Evolutionary conservation across 495 filamentous ascomycete species (phyloP).

Genomic region (Bacidia gigantensis): DNA sequence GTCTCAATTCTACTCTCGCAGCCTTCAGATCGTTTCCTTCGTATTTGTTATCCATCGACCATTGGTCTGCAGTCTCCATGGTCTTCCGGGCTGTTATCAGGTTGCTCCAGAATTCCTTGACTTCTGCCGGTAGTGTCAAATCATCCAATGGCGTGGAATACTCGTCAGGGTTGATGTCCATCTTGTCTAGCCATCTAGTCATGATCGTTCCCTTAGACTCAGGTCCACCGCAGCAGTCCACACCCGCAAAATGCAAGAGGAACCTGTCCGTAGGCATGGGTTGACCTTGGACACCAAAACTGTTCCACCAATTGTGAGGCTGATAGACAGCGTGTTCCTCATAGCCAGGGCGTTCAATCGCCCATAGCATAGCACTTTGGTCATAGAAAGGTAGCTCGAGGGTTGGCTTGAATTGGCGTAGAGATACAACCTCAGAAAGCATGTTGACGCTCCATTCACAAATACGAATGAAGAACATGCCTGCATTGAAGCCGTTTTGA

Average conservation of each 20-base stretch:
- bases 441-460: constrained; percentile 28
- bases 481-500: constrained; percentile 24
- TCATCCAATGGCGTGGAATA: constrained; percentile 4
- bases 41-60: background rate
- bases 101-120: constrained; percentile 4
- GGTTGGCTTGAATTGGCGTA: constrained; percentile 21
- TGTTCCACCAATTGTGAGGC: constrained; percentile 31
- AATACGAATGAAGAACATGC: constrained; percentile 27
- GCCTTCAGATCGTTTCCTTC: constrained; percentile 1
- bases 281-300: constrained; percentile 10
- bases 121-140: background rate
- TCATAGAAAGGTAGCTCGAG: constrained; percentile 23
- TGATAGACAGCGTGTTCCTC: constrained; percentile 21
- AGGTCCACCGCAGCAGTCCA: constrained; percentile 1
- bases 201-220: constrained; percentile 1
- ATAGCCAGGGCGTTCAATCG: constrained; percentile 24
- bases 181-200: constrained; percentile 6
- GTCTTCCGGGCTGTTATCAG: constrained; percentile 4
- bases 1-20: background rate
- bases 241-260: constrained; percentile 3
- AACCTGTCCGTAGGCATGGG: background rate
- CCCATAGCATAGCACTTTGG: constrained; percentile 22
- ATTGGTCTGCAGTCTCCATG: background rate
- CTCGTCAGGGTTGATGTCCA: constrained; percentile 2
- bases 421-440: constrained; percentile 24